Evolutionary conservation across 139 green algal genomes (phyloP).

Genomic region (Chlorella sp.): DNA sequence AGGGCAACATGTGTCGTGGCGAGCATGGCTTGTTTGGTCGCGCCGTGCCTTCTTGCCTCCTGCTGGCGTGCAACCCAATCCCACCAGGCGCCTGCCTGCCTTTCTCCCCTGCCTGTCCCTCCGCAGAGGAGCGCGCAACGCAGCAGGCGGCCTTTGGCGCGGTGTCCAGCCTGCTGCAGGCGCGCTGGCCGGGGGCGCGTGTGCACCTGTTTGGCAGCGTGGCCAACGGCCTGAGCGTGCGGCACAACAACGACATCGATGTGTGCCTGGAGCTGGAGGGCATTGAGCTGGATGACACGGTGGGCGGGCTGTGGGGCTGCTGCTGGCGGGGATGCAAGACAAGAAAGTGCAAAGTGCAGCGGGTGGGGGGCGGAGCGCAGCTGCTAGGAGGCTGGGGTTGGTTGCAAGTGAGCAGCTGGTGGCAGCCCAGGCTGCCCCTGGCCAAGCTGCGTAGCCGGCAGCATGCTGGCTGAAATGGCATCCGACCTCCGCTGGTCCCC

Average conservation of each 20-base stretch:
- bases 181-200: conserved; percentile 52
- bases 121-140: conserved; percentile 51
- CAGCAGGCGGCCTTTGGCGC: conserved; percentile 52
- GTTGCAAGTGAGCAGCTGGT: too few relatives aligned
- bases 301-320: not conserved
- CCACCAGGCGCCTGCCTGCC: not conserved
- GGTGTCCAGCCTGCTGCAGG: conserved; percentile 54
- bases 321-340: too few relatives aligned
- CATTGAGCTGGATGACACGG: conserved; percentile 27
- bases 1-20: not conserved
- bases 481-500: not conserved
- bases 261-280: conserved; percentile 73
- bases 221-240: conserved; percentile 76
- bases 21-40: not conserved
- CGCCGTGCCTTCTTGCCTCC: too few relatives aligned
- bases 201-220: conserved; percentile 78
- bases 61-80: not conserved
- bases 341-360: too few relatives aligned
- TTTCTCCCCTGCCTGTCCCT: not conserved
- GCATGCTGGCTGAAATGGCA: too few relatives aligned
- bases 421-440: too few relatives aligned
- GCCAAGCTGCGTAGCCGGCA: too few relatives aligned
- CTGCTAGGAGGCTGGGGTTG: too few relatives aligned
- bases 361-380: too few relatives aligned
- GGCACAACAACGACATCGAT: conserved; percentile 83